A percentile compares a stretch with the other conserved stretches of the same genome.
Evolutionary conservation across 2,329 filamentous ascomycete genomes (phyloP).

Genomic region (Neopestalotiopsis rosae): DNA sequence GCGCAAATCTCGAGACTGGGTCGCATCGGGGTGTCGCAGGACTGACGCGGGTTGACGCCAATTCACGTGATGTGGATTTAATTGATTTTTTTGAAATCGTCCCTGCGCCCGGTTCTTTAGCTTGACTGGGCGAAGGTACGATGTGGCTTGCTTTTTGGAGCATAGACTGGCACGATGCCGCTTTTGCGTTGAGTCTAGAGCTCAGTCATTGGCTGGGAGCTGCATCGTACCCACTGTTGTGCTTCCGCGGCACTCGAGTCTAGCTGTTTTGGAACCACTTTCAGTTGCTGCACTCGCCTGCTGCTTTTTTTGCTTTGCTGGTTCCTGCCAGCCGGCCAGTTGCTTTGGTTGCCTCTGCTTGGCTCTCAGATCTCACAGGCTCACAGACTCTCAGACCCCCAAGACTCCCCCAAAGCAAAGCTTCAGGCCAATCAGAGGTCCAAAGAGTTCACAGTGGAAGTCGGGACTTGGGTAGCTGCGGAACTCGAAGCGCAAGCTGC

Average conservation of each 20-base stretch:
- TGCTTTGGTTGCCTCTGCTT: neutral
- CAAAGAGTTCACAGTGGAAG: too few relatives aligned
- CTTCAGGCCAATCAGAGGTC: neutral
- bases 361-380: neutral
- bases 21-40: neutral
- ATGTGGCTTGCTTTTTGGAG: neutral
- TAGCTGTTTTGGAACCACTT: neutral
- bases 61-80: slow-evolving; percentile 9
- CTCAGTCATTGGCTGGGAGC: neutral
- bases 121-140: neutral
- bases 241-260: neutral
- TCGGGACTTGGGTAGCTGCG: neutral
- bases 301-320: neutral
- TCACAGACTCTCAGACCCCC: too few relatives aligned
- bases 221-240: neutral
- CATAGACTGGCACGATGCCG: slow-evolving; percentile 3
- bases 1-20: slow-evolving; percentile 3
- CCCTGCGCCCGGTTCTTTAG: neutral
- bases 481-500: neutral
- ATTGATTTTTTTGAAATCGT: neutral
- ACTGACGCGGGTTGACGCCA: slow-evolving; percentile 8
- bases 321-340: too few relatives aligned
- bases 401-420: neutral
- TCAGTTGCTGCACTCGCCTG: neutral
- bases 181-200: neutral